Base-by-base conservation (phyloP, 2,329 filamentous ascomycete species). In the Chrysoporthe cubensis region DNA sequence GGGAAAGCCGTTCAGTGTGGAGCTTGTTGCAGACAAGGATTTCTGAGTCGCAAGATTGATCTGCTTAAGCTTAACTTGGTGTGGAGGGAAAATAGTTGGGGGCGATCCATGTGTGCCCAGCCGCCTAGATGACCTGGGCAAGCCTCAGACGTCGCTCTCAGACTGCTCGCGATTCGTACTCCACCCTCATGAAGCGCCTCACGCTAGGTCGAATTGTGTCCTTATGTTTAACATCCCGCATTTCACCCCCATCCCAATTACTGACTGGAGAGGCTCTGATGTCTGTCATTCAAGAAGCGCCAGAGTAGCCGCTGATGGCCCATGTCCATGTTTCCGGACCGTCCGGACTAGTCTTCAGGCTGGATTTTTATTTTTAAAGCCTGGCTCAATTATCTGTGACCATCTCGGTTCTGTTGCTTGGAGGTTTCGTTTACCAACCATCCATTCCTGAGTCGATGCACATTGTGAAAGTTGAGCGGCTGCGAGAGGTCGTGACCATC, bases 341-440 rank as follows among this genome's bases (percentile, higher is more conserved):
- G 26, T 43, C 62, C 59, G 32, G 66, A 50, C 56, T 61, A 61
- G 58, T 61, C 42, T 48, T 61, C 56, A 57, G 62, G 34, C 43
- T 34, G 42, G 52, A 9, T 61, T 32, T 52, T 62, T 69, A 67
- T 67, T 69, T 58, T 69, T 67, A 65, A 65, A 52, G 46, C 40
- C 46, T 43, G 54, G 18, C 54, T 63, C 34, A 8, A 7, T 21
- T 18, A 56, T 52, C 43, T 62, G 43, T 50, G 32, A n/a, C 60
- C 40, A 32, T 61, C 9, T 34, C 11, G 16, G 8, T 3, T 62
- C 7, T 62, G 60, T 26, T 40, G 26, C 44, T 48, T n/a, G 44
- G 34, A 7, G 60, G 32, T 46, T 50, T 62, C 60, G 43, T 62
- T 62, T 52, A 62, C 50, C 32, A 40, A 34, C 44, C 44, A 13